Evolutionary conservation across 1,139 yeast genomes (phyloP).

Genomic region (Tardiomyces depauwii): DNA sequence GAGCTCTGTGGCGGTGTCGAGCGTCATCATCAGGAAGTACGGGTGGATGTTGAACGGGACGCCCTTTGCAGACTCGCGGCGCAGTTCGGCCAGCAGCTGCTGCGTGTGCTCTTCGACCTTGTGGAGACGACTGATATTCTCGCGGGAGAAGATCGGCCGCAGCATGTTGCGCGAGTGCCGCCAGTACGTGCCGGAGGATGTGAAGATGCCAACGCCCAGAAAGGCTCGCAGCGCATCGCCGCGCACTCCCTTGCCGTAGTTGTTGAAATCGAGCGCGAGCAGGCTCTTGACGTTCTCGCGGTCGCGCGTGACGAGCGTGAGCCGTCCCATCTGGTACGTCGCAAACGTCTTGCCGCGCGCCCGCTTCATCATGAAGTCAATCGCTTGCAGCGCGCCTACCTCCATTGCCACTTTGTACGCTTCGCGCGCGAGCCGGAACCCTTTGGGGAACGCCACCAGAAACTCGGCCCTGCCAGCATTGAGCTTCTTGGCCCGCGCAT

Average conservation of each 20-base stretch:
- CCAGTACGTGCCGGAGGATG: conserved; percentile 41
- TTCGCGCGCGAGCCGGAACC: no score
- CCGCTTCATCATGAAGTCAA: no score
- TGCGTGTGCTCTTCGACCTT: conserved; percentile 35
- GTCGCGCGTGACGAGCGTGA: conserved; percentile 29
- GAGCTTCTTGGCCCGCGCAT: no score
- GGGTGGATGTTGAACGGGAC: conserved; percentile 35
- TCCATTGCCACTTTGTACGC: no score
- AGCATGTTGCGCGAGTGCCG: conserved; percentile 41
- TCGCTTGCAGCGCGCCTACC: no score
- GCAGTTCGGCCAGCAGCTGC: conserved; percentile 34
- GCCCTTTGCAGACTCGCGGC: conserved; percentile 39
- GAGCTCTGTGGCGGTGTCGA: conserved; percentile 52
- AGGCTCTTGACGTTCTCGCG: conserved; percentile 34
- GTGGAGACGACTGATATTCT: conserved; percentile 39
- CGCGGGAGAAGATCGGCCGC: conserved; percentile 42
- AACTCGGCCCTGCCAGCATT: no score
- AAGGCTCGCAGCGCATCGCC: conserved; percentile 32
- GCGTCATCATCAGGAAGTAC: conserved; percentile 39
- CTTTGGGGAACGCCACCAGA: no score
- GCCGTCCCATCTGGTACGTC: neutral
- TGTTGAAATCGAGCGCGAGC: conserved; percentile 33
- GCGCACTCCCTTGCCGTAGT: conserved; percentile 38
- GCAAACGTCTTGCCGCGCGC: neutral
- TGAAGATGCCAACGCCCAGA: conserved; percentile 42